Evolutionary conservation across 208 protist genomes (phyloP).

Genomic region (Trypanosoma scelopori): DNA sequence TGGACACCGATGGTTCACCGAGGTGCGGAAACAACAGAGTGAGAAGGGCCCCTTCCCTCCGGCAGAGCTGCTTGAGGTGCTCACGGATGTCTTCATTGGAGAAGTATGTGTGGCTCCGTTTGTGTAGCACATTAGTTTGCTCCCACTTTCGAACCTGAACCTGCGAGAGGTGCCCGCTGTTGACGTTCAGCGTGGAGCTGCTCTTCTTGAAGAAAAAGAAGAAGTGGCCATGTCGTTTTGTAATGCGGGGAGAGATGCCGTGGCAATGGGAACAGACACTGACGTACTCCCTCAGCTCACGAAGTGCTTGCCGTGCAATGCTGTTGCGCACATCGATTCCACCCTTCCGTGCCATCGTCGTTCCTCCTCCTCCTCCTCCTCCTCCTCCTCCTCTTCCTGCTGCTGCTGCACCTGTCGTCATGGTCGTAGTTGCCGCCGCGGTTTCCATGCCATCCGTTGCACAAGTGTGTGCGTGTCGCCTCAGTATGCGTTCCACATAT

Average conservation of each 20-base stretch:
- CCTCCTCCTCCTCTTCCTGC: neutral
- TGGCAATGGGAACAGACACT: slow-evolving; percentile 78
- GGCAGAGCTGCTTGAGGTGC: slow-evolving; percentile 84
- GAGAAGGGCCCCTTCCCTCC: slow-evolving; percentile 62
- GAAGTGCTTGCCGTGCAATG: slow-evolving; percentile 70
- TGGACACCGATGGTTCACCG: slow-evolving; percentile 67
- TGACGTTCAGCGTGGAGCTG: slow-evolving; percentile 58
- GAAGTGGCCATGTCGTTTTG: slow-evolving; percentile 74
- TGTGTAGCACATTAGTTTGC: slow-evolving; percentile 52
- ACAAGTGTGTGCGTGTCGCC: slow-evolving; percentile 15
- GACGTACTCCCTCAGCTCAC: slow-evolving; percentile 54
- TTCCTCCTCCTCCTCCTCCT: neutral
- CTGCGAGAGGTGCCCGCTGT: slow-evolving; percentile 49
- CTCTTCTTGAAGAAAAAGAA: slow-evolving; percentile 84
- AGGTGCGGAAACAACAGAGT: slow-evolving; percentile 76
- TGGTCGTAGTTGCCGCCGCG: neutral
- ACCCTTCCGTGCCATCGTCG: slow-evolving; percentile 23
- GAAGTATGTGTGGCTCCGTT: slow-evolving; percentile 75
- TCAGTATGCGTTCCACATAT: slow-evolving; percentile 62
- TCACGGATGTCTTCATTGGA: slow-evolving; percentile 52
- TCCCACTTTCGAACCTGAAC: slow-evolving; percentile 65
- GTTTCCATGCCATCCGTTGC: neutral
- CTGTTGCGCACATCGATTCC: slow-evolving; percentile 71
- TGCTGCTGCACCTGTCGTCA: too few species aligned
- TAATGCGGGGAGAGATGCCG: slow-evolving; percentile 70